phyloP scores from a whole-genome alignment of 2,329 filamentous ascomycete species.

The Epichloe coenophiala region DNA sequence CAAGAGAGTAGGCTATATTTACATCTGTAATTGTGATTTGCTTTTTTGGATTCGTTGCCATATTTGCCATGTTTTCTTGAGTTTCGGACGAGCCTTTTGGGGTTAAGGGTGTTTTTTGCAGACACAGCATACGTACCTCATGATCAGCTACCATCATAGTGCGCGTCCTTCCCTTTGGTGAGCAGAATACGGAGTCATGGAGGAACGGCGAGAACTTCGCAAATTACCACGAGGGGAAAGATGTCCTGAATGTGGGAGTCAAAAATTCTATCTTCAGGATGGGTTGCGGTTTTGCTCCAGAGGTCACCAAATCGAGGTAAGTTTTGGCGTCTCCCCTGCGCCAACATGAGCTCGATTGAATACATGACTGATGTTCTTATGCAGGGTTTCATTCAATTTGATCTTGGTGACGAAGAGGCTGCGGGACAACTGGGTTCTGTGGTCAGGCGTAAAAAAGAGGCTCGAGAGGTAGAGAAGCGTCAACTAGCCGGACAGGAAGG shows the following conservation, averaged over 20 bases:
- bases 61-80: background rate
- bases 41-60: no score
- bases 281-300: slow-evolving; percentile 68
- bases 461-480: slow-evolving; percentile 36
- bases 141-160: background rate
- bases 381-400: slow-evolving; percentile 42
- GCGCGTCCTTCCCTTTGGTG: background rate
- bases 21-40: no score
- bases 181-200: slow-evolving; percentile 17
- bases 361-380: background rate
- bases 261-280: slow-evolving; percentile 59
- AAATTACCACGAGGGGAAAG: slow-evolving; percentile 38
- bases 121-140: background rate
- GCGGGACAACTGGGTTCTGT: slow-evolving; percentile 47
- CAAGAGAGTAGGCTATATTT: no score
- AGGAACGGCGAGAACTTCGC: slow-evolving; percentile 29
- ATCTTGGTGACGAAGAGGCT: slow-evolving; percentile 55
- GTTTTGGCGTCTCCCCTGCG: slow-evolving; percentile 1
- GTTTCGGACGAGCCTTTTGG: background rate
- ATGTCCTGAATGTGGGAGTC: slow-evolving; percentile 55
- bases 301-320: slow-evolving; percentile 66
- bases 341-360: background rate
- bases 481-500: slow-evolving; percentile 55
- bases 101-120: background rate
- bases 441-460: slow-evolving; percentile 43